Evolutionary conservation across 768 basidiomycete genomes (phyloP).

Genomic region (Gloeostereum incarnatum): DNA sequence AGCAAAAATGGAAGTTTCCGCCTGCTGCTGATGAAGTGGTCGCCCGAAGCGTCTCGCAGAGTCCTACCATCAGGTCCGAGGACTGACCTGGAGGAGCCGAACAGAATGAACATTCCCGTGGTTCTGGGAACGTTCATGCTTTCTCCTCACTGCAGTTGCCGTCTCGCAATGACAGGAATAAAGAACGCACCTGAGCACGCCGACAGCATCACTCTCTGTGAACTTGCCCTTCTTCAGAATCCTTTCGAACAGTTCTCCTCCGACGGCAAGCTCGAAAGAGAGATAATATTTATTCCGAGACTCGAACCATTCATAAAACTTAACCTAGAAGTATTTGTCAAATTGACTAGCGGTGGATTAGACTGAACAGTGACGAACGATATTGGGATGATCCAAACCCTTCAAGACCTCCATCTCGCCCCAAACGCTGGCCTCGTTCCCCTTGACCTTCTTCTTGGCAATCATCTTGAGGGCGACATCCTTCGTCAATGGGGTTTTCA

Average conservation of each 20-base stretch:
- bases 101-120: too few species aligned
- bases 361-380: slow-evolving; percentile 41
- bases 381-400: slow-evolving; percentile 85
- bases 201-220: slow-evolving; percentile 84
- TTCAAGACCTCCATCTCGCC: slow-evolving; percentile 91
- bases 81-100: too few species aligned
- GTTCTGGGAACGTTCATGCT: too few species aligned
- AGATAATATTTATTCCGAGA: slow-evolving; percentile 91
- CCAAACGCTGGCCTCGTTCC: slow-evolving; percentile 83
- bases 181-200: slow-evolving; percentile 54
- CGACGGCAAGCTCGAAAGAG: slow-evolving; percentile 88
- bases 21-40: too few species aligned
- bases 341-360: background rate
- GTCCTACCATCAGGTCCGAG: too few species aligned
- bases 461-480: slow-evolving; percentile 88
- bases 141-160: too few species aligned
- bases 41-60: too few species aligned
- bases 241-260: slow-evolving; percentile 91
- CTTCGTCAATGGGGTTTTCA: slow-evolving; percentile 30
- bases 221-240: slow-evolving; percentile 84
- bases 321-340: slow-evolving; percentile 53
- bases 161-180: background rate
- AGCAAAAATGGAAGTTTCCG: too few species aligned
- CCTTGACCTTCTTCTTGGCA: slow-evolving; percentile 91
- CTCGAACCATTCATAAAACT: slow-evolving; percentile 96